Base-by-base conservation (phyloP, 2,329 filamentous ascomycete species). In the Fusarium virguliforme region DNA sequence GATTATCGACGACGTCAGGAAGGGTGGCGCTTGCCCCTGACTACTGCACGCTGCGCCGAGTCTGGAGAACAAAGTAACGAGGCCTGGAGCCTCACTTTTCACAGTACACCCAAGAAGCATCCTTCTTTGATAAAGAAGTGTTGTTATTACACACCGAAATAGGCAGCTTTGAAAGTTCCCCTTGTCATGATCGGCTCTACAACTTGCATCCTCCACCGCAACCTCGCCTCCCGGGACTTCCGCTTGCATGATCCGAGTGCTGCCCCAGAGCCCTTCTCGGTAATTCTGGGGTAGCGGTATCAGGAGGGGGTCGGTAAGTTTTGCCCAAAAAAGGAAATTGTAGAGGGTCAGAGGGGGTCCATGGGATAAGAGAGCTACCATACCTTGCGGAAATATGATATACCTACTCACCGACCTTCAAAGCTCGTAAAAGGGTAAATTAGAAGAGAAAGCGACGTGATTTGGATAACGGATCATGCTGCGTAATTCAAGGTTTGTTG, bases 11-110 rank as follows among this genome's bases (percentile, higher is more conserved):
- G 41, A 46, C 41, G 24, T 46, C 41, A 46, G 41, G 41, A 46
- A 46, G 28, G 48, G n/a, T 51, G 48, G 48, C 26, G 24, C 28
- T 50, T 30, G 9, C 48, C 48, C 48, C 48, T 51, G 48, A 51
- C 28, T 46, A 46, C 48, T 51, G 48, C 48, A 32, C 15, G 48
- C 13, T 51, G 26, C 18, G 48, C 28, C 41, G 24, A 46, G 41
- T 24, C 26, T 46, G 24, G 24, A 46, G 41, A 46, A 24, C 41
- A 4, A 46, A 28, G 41, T 28, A 28, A 38, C 51, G 8, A 15
- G 18, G n/a, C 13, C 22, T 34, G 8, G 51, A 37, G n/a, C 51
- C 13, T 55, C 30, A 55, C n/a, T 55, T 55, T 55, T n/a, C 34
- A 35, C 15, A 8, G 22, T n/a, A 55, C 24, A 22, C 51, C 26